Base-by-base conservation (phyloP, 805 yeast genomes). In the Candida yuanshanica region DNA sequence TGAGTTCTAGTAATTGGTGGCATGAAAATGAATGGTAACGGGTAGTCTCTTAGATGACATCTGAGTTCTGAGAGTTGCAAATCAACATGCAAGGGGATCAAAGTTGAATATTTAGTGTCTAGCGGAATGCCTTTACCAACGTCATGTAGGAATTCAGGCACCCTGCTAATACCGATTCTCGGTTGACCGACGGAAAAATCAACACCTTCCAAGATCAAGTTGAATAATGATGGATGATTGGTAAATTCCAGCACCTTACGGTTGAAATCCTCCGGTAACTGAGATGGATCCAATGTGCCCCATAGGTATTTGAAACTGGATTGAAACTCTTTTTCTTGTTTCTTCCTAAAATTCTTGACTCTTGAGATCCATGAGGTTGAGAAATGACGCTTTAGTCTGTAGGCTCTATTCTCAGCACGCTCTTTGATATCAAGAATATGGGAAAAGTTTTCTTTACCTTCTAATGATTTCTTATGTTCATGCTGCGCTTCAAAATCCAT, bases 111-210 rank as follows among this genome's bases (percentile, higher is more conserved):
- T 38, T 68, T 55, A 0, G 88, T 77, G 43, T 83, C 86, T 39
- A 56, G 54, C 0, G 98, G 97, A 11, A 83, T 74, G 0, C 93
- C 95, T 56, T 88, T 89, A 2, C 97, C 98, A 7, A 83, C 67
- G 5, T 77, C 73, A 54, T 81, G 60, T 21, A 90, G 56, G 55
- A 78, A 90, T n/a, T 77, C 61, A 1, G 83, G 74, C 23, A 85
- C 63, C 7, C 74, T 64, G 2, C 66, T 69, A 9, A 69, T 45
- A 1, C 79, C 79, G 53, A 72, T 74, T 1, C 62, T 49, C 0
- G 90, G 86, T 34, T 69, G 65, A 23, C 63, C 65, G 4, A 83
- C 39, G 12, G 62, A 63, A 46, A 81, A 59, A 36, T 72, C 71
- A 16, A 79, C 56, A 33, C 73, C 71, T 40, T 68, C 70, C 46